Conservation (phyloP, 306 rosid genomes). For the Gastrolobium villosum region DNA sequence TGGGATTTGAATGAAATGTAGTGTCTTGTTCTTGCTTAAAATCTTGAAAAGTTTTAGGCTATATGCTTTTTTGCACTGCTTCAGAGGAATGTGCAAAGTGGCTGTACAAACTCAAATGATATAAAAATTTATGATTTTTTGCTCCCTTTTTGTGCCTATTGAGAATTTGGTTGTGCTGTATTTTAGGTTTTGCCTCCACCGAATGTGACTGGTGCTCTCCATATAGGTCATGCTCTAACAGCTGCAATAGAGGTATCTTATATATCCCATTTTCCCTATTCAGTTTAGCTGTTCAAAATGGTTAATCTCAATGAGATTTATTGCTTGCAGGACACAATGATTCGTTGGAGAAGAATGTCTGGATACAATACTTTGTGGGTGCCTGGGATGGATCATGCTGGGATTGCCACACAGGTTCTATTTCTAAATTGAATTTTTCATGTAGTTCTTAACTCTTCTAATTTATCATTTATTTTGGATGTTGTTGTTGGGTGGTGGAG, state of each 20-base stretch:
- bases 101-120: neutral
- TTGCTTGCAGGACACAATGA: slow-evolving; percentile 73
- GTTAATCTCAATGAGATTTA: slow-evolving; percentile 6
- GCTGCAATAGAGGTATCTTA: slow-evolving; percentile 73
- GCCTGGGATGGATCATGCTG: slow-evolving; percentile 90
- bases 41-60: slow-evolving; percentile 5
- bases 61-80: neutral
- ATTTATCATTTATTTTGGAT: slow-evolving; percentile 14
- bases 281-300: neutral
- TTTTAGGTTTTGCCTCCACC: slow-evolving; percentile 85
- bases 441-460: neutral
- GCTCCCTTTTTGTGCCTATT: neutral
- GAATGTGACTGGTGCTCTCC: slow-evolving; percentile 85
- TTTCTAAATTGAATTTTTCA: slow-evolving; percentile 6
- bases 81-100: neutral
- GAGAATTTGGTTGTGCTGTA: neutral
- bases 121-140: neutral
- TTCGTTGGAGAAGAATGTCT: slow-evolving; percentile 85
- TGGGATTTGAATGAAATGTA: slow-evolving; percentile 14
- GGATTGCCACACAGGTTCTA: slow-evolving; percentile 82
- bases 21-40: neutral
- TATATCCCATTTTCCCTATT: slow-evolving; percentile 7
- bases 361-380: slow-evolving; percentile 87
- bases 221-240: slow-evolving; percentile 32
- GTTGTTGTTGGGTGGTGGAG: neutral